Base-by-base conservation (phyloP, 768 basidiomycete genomes). In the Lentinula guzmanii region DNA sequence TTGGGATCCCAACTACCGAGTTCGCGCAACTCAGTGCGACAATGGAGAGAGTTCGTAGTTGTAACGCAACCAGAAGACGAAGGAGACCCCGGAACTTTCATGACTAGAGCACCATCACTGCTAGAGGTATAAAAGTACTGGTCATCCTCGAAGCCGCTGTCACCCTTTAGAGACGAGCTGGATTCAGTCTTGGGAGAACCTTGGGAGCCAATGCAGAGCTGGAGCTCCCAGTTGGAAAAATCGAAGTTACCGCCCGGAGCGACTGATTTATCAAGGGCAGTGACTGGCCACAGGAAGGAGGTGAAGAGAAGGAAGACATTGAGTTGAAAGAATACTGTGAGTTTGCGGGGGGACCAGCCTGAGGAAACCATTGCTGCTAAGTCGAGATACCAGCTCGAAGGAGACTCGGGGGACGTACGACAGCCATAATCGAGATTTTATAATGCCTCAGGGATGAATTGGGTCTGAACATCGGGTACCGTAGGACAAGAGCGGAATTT, bases 81-180 rank as follows among this genome's bases (percentile, higher is more conserved):
- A 13, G 60, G 51, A 7, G 50, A 61, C 6, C 60, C 60, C 11
- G 60, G 60, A 18, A 52, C 60, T 52, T 61, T 61, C 58, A 60
- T 60, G 21, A 60, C 45, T 0, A 60, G 18, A 5, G 58, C 58
- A n/a, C 58, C 58, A 24, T 60, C 58, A 35, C 16, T 31, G 35
- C 46, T 60, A 24, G 42, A 33, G 58, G 58, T 60, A 42, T 45
- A 60, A 21, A 60, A 60, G 18, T 60, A 51, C 13, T 35, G 18
- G 46, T 31, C 28, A 35, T 60, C 35, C 15, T 60, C 43, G 9
- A 28, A 60, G 2, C 58, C 58, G 9, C 13, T 5, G 46, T 43
- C 21, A 11, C 58, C 58, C 33, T 60, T 7, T 13, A 60, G 58
- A 16, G 43, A 46, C n/a, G 43, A 28, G n/a, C 28, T 50, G 28